Conservation (phyloP, 176 grass and related monocot species). For the Metroxylon sagu region DNA sequence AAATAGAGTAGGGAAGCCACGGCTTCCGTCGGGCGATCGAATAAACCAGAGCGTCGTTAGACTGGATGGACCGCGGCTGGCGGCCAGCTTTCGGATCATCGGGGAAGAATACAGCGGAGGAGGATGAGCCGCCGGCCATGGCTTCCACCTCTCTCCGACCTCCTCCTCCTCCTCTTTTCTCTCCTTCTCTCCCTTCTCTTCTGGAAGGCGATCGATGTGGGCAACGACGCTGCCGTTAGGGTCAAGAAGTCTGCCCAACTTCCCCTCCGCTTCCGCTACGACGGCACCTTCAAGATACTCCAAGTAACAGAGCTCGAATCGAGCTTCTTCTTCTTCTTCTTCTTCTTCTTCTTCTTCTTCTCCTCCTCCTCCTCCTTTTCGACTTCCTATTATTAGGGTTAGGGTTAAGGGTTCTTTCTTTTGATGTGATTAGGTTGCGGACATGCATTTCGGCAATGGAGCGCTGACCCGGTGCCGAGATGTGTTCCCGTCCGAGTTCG, state of each 20-base stretch:
- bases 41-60: too few relatives aligned
- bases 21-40: too few relatives aligned
- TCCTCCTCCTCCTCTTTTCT: conserved; percentile 33
- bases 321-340: background rate
- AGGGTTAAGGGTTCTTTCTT: background rate
- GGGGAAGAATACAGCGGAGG: background rate
- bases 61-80: too few relatives aligned
- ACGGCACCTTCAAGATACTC: conserved; percentile 80
- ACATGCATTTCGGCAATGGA: conserved; percentile 94
- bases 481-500: conserved; percentile 45
- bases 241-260: conserved; percentile 50
- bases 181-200: conserved; percentile 8
- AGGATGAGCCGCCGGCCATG: conserved; percentile 2
- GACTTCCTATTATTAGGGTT: background rate
- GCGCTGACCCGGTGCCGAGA: conserved; percentile 61
- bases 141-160: conserved; percentile 6
- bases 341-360: background rate
- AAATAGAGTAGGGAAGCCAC: too few relatives aligned
- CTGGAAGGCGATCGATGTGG: conserved; percentile 12
- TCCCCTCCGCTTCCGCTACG: conserved; percentile 67
- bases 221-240: conserved; percentile 21
- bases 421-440: conserved; percentile 54
- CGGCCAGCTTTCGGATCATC: too few relatives aligned
- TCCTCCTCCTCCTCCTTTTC: background rate
- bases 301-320: conserved; percentile 27